These are phyloP conservation scores for Aureobasidium sp. DNA, from an alignment of 2,329 filamentous ascomycete genomes.

Conservation along the genomic window DNA sequence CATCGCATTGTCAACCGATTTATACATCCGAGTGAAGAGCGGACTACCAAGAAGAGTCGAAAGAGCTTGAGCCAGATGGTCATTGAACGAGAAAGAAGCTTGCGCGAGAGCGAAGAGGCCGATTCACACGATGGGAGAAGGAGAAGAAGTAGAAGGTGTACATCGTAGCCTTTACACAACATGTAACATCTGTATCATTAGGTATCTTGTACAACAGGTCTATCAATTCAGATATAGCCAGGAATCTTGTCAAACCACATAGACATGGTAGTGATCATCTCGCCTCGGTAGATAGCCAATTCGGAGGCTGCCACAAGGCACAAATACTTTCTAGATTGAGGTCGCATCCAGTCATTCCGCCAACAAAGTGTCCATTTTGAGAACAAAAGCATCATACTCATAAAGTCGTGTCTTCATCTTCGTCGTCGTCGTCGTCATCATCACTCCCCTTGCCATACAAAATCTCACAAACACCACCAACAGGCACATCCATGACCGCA, in stretches of 20 bases:
- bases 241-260: too few relatives aligned
- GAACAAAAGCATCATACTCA: background rate
- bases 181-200: constrained; percentile 4
- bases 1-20: constrained; percentile 86
- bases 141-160: constrained; percentile 18
- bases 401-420: background rate
- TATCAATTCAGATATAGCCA: too few relatives aligned
- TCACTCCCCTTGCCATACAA: constrained; percentile 61
- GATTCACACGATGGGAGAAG: constrained; percentile 18
- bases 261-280: too few relatives aligned
- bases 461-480: constrained; percentile 91
- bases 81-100: constrained; percentile 24
- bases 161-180: background rate
- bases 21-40: constrained; percentile 48
- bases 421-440: background rate
- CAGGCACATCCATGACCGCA: constrained; percentile 92
- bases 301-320: too few relatives aligned
- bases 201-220: background rate
- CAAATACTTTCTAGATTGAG: too few relatives aligned
- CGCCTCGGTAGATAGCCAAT: too few relatives aligned
- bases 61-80: constrained; percentile 27
- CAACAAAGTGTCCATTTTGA: too few relatives aligned
- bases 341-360: too few relatives aligned
- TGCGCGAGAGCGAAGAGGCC: constrained; percentile 22
- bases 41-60: constrained; percentile 28